These are phyloP conservation scores for Beauveria asiatica DNA, from an alignment of 2,329 filamentous ascomycete species.

Conservation along the genomic window DNA sequence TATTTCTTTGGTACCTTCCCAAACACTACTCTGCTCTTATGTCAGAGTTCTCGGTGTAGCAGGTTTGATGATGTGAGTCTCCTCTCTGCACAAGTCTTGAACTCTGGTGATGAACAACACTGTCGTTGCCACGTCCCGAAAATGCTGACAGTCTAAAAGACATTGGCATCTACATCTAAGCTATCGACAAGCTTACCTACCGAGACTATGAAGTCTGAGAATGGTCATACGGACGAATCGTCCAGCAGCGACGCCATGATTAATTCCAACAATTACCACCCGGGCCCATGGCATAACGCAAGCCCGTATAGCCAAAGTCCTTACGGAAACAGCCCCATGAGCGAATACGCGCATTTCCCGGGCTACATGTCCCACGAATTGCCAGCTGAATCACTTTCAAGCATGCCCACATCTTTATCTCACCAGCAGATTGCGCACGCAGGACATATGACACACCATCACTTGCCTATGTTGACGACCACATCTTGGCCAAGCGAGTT, in stretches of 20 bases:
- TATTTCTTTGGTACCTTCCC: background rate
- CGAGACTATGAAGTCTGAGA: slow-evolving; percentile 26
- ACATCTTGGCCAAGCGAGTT: slow-evolving; percentile 75
- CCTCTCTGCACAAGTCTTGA: background rate
- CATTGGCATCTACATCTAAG: background rate
- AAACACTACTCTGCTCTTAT: background rate
- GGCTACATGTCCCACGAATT: slow-evolving; percentile 47
- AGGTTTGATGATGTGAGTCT: background rate
- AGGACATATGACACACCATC: slow-evolving; percentile 33
- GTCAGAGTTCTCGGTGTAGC: background rate
- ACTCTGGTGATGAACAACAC: background rate
- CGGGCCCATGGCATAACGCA: slow-evolving; percentile 48
- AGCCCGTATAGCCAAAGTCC: slow-evolving; percentile 56
- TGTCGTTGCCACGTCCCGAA: background rate
- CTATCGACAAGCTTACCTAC: background rate
- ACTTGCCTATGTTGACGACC: slow-evolving; percentile 61
- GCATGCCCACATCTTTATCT: slow-evolving; percentile 50
- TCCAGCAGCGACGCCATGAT: slow-evolving; percentile 21
- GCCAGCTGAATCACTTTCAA: slow-evolving; percentile 40
- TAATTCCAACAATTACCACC: background rate
- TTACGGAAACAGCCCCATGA: slow-evolving; percentile 43
- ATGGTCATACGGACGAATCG: slow-evolving; percentile 22
- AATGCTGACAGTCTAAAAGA: background rate
- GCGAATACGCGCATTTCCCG: slow-evolving; percentile 54
- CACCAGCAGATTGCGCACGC: slow-evolving; percentile 25